phyloP scores from a whole-genome alignment of 495 filamentous ascomycete species.

The Lasiosphaeria miniovina region DNA sequence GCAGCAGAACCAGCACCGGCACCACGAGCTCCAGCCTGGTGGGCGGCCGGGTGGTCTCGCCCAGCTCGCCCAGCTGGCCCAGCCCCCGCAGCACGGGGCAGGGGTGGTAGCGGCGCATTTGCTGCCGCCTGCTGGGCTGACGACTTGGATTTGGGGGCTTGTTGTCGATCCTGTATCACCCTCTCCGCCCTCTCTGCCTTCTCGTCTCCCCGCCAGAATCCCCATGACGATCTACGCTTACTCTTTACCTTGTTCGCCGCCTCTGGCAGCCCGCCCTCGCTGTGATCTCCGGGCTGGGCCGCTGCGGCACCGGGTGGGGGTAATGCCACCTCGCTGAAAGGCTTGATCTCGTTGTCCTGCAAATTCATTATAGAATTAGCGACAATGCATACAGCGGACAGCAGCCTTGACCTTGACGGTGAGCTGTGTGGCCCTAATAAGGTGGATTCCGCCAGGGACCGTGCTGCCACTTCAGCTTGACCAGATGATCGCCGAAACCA shows the following conservation, averaged over 20 bases:
- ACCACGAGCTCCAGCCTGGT: not conserved
- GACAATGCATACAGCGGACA: not conserved
- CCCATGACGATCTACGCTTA: constrained; percentile 26
- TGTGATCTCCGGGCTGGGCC: not conserved
- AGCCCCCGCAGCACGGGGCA: too few species aligned
- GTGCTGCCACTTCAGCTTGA: not conserved
- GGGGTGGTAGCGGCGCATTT: constrained; percentile 9
- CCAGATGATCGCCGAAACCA: not conserved
- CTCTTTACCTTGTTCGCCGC: constrained; percentile 3
- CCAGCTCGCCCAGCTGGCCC: constrained; percentile 1
- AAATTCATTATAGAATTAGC: not conserved
- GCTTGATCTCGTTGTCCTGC: not conserved
- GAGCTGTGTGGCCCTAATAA: not conserved
- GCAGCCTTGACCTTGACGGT: too few species aligned
- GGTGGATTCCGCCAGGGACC: not conserved
- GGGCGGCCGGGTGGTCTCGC: constrained; percentile 1
- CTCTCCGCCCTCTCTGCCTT: constrained; percentile 3
- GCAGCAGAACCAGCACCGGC: constrained; percentile 2
- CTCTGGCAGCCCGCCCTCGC: not conserved
- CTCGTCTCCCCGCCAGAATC: constrained; percentile 16
- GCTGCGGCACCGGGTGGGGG: not conserved
- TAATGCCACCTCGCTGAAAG: not conserved
- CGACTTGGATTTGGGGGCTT: constrained; percentile 7
- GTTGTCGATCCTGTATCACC: constrained; percentile 7
- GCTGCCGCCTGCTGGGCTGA: constrained; percentile 13